A percentile compares a stretch with the other conserved stretches of the same genome.
Conservation (phyloP, 2,329 filamentous ascomycete genomes). For the Biscogniauxia marginata region DNA sequence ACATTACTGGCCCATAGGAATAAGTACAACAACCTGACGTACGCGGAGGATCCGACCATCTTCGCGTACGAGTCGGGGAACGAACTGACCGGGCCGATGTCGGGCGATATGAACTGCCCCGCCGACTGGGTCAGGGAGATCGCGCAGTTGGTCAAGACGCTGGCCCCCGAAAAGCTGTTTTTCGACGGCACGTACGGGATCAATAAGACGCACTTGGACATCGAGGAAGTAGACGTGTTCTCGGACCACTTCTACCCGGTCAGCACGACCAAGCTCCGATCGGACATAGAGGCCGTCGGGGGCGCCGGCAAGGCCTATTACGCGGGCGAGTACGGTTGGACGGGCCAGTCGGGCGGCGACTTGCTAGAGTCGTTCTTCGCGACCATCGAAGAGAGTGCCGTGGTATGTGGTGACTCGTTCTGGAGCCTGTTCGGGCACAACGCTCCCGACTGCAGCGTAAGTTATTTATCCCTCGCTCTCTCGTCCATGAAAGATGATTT, state of each 20-base stretch:
- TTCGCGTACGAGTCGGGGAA: slow-evolving; percentile 51
- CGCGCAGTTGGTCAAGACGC: slow-evolving; percentile 39
- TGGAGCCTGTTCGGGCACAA: slow-evolving; percentile 48
- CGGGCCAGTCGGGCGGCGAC: slow-evolving; percentile 31
- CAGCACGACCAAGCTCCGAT: slow-evolving; percentile 37
- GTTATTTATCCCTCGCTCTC: slow-evolving; percentile 7
- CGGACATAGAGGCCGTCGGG: slow-evolving; percentile 38
- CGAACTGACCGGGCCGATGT: slow-evolving; percentile 44
- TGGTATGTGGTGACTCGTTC: slow-evolving; percentile 42
- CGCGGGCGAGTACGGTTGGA: slow-evolving; percentile 48
- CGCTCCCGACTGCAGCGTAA: slow-evolving; percentile 42
- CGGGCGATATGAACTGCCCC: slow-evolving; percentile 44
- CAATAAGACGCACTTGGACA: slow-evolving; percentile 41
- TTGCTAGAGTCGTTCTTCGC: slow-evolving; percentile 40
- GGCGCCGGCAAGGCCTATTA: slow-evolving; percentile 40
- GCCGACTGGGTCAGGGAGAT: slow-evolving; percentile 43
- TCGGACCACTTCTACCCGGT: slow-evolving; percentile 48
- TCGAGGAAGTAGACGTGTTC: slow-evolving; percentile 45
- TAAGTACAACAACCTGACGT: slow-evolving; percentile 43
- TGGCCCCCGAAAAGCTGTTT: slow-evolving; percentile 44
- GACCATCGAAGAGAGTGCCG: slow-evolving; percentile 38
- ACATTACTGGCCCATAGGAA: slow-evolving; percentile 46
- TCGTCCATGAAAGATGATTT: neutral
- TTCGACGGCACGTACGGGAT: slow-evolving; percentile 50
- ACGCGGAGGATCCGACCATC: slow-evolving; percentile 49